Conservation (phyloP, 352 stramenopile species). For the Hyaloperonospora arabidopsidis region DNA sequence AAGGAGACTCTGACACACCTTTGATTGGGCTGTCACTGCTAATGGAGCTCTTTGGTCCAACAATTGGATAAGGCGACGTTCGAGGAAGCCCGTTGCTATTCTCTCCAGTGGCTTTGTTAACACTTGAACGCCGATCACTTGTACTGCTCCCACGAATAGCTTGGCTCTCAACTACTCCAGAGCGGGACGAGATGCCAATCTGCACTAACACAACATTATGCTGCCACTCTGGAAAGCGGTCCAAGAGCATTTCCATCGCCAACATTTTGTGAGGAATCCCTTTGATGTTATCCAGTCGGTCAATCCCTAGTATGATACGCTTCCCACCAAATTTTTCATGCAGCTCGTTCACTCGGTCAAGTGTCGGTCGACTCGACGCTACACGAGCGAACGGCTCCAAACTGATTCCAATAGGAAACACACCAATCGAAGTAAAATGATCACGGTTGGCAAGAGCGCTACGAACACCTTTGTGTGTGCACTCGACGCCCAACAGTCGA, state of each 20-base stretch:
- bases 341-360: conserved; percentile 62
- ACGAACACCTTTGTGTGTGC: conserved; percentile 67
- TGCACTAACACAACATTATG: conserved; percentile 93
- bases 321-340: conserved; percentile 75
- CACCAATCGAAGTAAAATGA: conserved; percentile 81
- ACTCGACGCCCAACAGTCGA: conserved; percentile 61
- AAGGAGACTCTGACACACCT: conserved; percentile 20
- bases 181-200: conserved; percentile 90
- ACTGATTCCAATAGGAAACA: conserved; percentile 84
- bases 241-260: conserved; percentile 81
- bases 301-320: conserved; percentile 77
- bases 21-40: conserved; percentile 29
- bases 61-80: conserved; percentile 23
- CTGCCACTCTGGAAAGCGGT: conserved; percentile 85
- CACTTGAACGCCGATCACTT: conserved; percentile 13
- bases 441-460: conserved; percentile 61
- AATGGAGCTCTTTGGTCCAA: conserved; percentile 9
- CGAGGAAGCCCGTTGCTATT: conserved; percentile 12
- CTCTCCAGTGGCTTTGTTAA: conserved; percentile 12
- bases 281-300: conserved; percentile 86
- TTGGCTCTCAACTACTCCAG: conserved; percentile 35
- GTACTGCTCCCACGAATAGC: conserved; percentile 7
- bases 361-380: conserved; percentile 42
- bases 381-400: conserved; percentile 71
- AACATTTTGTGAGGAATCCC: conserved; percentile 85